phyloP scores from a whole-genome alignment of 202 grass and related monocot genomes.

The Saccharum hybrid region DNA sequence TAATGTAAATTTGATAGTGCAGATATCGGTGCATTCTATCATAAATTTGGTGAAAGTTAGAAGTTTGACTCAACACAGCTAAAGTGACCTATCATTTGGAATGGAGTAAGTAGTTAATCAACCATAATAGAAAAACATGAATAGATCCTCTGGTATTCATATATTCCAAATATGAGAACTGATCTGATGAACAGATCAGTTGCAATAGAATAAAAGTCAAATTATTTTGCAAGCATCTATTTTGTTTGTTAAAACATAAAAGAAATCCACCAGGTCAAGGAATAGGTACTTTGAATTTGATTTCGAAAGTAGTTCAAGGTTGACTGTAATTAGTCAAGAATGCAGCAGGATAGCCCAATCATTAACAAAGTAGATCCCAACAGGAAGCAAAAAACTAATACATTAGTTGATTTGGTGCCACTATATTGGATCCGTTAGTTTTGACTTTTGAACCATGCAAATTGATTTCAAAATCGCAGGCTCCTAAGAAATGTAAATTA shows the following conservation, averaged over 20 bases:
- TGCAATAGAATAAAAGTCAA: not conserved
- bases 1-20: not conserved
- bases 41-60: not conserved
- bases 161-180: constrained; percentile 10
- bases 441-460: not conserved
- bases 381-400: constrained; percentile 3
- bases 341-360: constrained; percentile 17
- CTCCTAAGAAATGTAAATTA: not conserved
- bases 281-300: constrained; percentile 32
- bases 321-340: constrained; percentile 37
- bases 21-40: not conserved
- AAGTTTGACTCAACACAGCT: not conserved
- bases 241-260: constrained; percentile 28
- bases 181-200: constrained; percentile 15
- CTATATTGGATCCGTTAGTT: constrained; percentile 1
- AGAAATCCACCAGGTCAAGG: constrained; percentile 7
- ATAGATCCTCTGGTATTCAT: constrained; percentile 15
- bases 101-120: constrained; percentile 24
- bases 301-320: constrained; percentile 32
- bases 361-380: constrained; percentile 32
- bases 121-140: constrained; percentile 20
- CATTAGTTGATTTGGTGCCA: constrained; percentile 42
- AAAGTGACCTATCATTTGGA: not conserved
- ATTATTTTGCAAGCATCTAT: constrained; percentile 14
- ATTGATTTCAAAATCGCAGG: not conserved